Evolutionary conservation across 495 filamentous ascomycete species (phyloP), one percentile per base, ranked within the genome.

Genomic region (Annulohypoxylon moriforme): DNA sequence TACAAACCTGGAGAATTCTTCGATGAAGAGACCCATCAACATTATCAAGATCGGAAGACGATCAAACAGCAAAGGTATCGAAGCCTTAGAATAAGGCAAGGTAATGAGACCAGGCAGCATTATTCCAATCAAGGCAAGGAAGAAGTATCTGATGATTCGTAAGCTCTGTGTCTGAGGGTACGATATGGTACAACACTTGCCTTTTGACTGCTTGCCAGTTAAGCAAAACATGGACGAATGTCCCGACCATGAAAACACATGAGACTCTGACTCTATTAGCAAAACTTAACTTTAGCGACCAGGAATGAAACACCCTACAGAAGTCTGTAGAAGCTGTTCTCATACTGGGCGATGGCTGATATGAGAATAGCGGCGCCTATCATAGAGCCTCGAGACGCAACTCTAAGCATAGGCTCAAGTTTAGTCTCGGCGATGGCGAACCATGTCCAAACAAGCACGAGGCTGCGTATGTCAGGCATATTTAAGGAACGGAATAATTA

Each of bases 311-410:
- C 9, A 46, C 44, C 79, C 78, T 72, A 82, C 80, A 80, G 52
- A 31, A 66, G 67, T 40, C 67, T 60, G 58, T 78, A 79, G 46
- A 76, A 71, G 1, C 60, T 36, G 31, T 68, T 58, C 58, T 72
- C 73, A 16, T 47, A 49, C 14, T 71, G 70, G 11, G 76, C 67
- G 4, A 75, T 55, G 10, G 74, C 68, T 13, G 78, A 74, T 58
- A 77, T 74, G 10, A 78, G 20, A 50, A 81, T 56, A n/a, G 77
- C 79, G 7, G 77, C 63, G 25, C 74, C 76, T 57, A 79, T 69
- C 81, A 83, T 82, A 31, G 71, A 20, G 2, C 77, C 79, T 22
- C 63, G 69, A 20, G 79, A 75, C 14, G 78, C 1, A 22, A 80
- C 73, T 42, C 76, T 80, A 60, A 42, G 31, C 33, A 55, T 36